Percentiles rank a stretch among this genome's conserved stretches.
phyloP scores from a whole-genome alignment of 1,139 yeast genomes.

The Wickerhamomyces sp. region DNA sequence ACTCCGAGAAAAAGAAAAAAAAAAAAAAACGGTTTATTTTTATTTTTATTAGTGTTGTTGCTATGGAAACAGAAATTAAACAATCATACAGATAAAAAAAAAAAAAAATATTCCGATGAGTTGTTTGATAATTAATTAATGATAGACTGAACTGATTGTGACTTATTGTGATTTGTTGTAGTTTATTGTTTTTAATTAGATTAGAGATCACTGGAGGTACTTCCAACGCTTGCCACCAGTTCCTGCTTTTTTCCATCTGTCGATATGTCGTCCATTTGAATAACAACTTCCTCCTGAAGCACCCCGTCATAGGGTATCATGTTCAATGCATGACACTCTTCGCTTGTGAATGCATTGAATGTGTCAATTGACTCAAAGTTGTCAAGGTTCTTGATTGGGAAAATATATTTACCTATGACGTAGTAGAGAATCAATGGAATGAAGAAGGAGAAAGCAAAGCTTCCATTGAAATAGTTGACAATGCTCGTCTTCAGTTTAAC shows the following conservation, averaged over 20 bases:
- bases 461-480: conserved; percentile 20
- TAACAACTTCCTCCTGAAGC: not conserved
- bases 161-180: too few relatives aligned
- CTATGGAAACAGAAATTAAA: too few relatives aligned
- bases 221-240: not conserved
- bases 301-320: conserved; percentile 6
- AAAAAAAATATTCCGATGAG: too few relatives aligned
- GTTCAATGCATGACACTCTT: conserved; percentile 14
- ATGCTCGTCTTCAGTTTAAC: conserved; percentile 16
- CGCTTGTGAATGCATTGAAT: conserved; percentile 17
- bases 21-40: too few relatives aligned
- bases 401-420: conserved; percentile 5
- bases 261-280: not conserved
- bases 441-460: conserved; percentile 22
- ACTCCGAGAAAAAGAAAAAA: too few relatives aligned
- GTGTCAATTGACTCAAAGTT: conserved; percentile 15
- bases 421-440: conserved; percentile 14
- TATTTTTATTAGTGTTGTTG: too few relatives aligned
- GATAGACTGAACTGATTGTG: too few relatives aligned
- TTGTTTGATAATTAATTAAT: too few relatives aligned
- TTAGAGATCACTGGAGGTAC: not conserved
- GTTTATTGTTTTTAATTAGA: too few relatives aligned
- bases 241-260: not conserved
- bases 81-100: too few relatives aligned
- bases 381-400: conserved; percentile 5